Conservation (phyloP, 441 rosid species). For the Raphanus hybrid region DNA sequence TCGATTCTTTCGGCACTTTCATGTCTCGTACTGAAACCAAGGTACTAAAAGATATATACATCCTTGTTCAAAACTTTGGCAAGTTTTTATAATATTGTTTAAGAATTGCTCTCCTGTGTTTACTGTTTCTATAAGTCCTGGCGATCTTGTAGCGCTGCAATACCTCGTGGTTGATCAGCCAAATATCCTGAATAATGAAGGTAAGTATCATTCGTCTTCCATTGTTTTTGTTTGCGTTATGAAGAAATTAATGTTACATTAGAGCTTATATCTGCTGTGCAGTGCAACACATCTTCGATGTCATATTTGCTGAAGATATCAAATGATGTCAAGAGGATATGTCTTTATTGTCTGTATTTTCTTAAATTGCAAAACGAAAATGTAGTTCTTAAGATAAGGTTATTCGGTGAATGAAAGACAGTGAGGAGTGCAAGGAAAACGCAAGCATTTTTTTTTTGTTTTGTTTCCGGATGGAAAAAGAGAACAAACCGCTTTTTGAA, state of each 20-base stretch:
- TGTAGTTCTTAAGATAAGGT: constrained; percentile 1
- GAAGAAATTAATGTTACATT: neutral
- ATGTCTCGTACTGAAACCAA: constrained; percentile 57
- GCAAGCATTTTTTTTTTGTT: neutral
- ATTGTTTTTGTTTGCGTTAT: constrained; percentile 4
- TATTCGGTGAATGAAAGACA: neutral
- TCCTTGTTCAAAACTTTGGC: neutral
- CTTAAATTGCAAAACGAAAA: neutral
- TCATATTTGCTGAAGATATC: constrained; percentile 72
- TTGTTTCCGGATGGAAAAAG: neutral
- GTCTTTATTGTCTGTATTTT: neutral
- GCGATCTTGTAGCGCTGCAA: constrained; percentile 66
- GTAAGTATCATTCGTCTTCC: constrained; percentile 40
- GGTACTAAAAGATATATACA: constrained; percentile 39
- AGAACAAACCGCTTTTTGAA: neutral
- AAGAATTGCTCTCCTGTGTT: neutral
- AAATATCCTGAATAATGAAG: constrained; percentile 73
- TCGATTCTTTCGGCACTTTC: constrained; percentile 79
- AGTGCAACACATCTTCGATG: constrained; percentile 62
- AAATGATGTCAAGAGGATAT: constrained; percentile 7
- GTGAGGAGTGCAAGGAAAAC: neutral
- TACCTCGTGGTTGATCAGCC: constrained; percentile 85
- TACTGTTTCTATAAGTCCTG: constrained; percentile 46
- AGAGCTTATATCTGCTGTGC: constrained; percentile 22
- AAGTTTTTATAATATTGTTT: constrained; percentile 11